Evolutionary conservation across 192 early-diverging fungal genomes (phyloP), one percentile per base, ranked within the genome.

Genomic region (Umbelopsis sp.): DNA sequence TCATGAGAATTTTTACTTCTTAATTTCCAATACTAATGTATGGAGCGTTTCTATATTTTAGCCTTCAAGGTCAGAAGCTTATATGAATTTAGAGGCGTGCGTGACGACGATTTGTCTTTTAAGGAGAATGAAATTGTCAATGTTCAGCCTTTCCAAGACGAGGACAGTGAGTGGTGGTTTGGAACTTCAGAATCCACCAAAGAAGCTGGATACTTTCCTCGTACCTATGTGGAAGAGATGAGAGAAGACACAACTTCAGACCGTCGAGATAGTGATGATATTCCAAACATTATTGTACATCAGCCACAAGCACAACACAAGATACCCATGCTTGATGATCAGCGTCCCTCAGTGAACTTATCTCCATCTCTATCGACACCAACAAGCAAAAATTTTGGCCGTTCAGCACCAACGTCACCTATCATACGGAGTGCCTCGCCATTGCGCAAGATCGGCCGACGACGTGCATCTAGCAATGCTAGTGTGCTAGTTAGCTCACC

Each of bases 91-190:
- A 73, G 81, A 46, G 74, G 76, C 7, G 77, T 67, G 15, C 74
- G 82, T 16, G 69, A 71, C 13, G 88, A 91, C 52, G 89, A 91
- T 69, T 68, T 91, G 22, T 53, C 27, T 16, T 78, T 91, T 23
- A 58, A 52, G 18, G 77, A 77, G 44, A 81, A 80, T n/a, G 82
- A 87, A 48, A 68, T 88, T 20, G 64, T 91, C 25, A 69, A 76
- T 25, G 88, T 90, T 18, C 78, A 80, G 23, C 78, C 78, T 12
- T 75, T 75, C 15, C 80, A 87, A 74, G 77, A 80, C 48, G 87
- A 91, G 70, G 75, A 88, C 33, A 86, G 87, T 41, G 89, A 91
- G 44, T 91, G 90, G 90, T 80, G 87, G 66, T 89, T 78, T 77
- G 89, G 90, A 30, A 78, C 71, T 48, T 73, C 71, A n/a, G 82